Conservation (phyloP, 2,329 filamentous ascomycete species). For the Neopestalotiopsis sp. region DNA sequence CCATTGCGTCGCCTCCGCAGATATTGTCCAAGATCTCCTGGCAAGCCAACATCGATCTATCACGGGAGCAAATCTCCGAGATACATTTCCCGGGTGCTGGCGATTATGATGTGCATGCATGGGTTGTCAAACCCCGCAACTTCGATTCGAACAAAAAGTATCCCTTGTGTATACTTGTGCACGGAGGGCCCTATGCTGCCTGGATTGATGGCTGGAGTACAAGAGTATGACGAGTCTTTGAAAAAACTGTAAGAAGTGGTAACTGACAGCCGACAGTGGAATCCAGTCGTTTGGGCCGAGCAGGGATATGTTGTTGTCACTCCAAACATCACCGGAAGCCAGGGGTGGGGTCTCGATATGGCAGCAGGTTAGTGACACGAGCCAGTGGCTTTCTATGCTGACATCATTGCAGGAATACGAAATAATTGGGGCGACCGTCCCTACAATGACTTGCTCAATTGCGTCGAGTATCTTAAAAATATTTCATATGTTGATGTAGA, state of each 20-base stretch:
- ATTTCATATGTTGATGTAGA: constrained; percentile 58
- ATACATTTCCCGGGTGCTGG: constrained; percentile 45
- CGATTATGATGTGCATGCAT: constrained; percentile 41
- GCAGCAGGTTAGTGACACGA: constrained; percentile 29
- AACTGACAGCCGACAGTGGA: constrained; percentile 44
- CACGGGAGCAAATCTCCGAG: constrained; percentile 41
- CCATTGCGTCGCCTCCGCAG: constrained; percentile 23
- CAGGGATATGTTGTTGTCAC: constrained; percentile 64
- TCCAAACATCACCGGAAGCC: constrained; percentile 63
- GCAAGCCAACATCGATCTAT: constrained; percentile 38
- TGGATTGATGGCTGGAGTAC: constrained; percentile 61
- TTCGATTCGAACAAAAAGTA: constrained; percentile 43
- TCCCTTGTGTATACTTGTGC: constrained; percentile 43
- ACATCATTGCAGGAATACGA: constrained; percentile 42
- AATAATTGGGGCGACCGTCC: constrained; percentile 59
- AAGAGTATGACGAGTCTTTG: constrained; percentile 29
- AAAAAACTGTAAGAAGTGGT: not conserved
- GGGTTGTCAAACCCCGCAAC: constrained; percentile 42
- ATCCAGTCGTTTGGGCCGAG: constrained; percentile 61
- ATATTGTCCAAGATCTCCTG: constrained; percentile 37
- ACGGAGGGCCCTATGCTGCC: constrained; percentile 47
- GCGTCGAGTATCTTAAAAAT: constrained; percentile 54
- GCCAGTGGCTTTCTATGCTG: not conserved
- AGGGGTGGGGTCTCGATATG: constrained; percentile 55
- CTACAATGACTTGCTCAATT: constrained; percentile 59